Percentiles rank a stretch among this genome's conserved stretches.
Evolutionary conservation across 2,329 filamentous ascomycete genomes (phyloP).

Genomic region (Paraphoma sp.): DNA sequence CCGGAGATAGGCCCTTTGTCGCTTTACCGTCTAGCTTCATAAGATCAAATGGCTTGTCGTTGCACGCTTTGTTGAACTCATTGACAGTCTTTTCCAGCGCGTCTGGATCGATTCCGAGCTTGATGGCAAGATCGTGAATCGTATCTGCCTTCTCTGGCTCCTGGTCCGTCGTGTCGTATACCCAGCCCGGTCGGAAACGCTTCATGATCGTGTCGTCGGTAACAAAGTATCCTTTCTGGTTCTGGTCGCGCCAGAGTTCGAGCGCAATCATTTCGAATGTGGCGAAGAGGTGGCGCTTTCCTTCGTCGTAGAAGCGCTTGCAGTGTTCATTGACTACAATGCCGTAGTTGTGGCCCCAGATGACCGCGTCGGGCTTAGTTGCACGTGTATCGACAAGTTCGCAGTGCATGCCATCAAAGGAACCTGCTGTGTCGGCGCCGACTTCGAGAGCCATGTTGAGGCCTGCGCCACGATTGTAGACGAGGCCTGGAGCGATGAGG

Average conservation of each 20-base stretch:
- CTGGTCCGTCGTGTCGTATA: conserved; percentile 52
- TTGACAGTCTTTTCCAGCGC: conserved; percentile 48
- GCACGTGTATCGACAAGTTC: conserved; percentile 52
- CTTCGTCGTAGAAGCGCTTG: conserved; percentile 50
- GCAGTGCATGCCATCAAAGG: conserved; percentile 53
- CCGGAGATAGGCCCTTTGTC: conserved; percentile 45
- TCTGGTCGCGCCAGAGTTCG: conserved; percentile 50
- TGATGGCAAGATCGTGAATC: conserved; percentile 47
- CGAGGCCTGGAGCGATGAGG: conserved; percentile 51
- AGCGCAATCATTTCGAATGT: conserved; percentile 54
- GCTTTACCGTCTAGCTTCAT: conserved; percentile 52
- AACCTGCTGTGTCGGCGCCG: conserved; percentile 50
- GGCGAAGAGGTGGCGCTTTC: conserved; percentile 50
- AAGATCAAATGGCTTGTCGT: conserved; percentile 50
- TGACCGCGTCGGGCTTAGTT: conserved; percentile 50
- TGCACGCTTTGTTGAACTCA: conserved; percentile 50
- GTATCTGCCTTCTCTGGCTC: conserved; percentile 50
- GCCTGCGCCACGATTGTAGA: conserved; percentile 50
- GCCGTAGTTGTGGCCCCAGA: conserved; percentile 53
- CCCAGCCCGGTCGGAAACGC: conserved; percentile 52
- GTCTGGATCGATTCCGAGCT: conserved; percentile 46
- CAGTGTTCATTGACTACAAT: conserved; percentile 52
- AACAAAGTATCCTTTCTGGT: conserved; percentile 51
- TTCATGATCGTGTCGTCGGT: conserved; percentile 52
- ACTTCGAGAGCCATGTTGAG: conserved; percentile 52